Base-by-base conservation (phyloP, 345 rosid genomes). In the Gossypium anomalum region DNA sequence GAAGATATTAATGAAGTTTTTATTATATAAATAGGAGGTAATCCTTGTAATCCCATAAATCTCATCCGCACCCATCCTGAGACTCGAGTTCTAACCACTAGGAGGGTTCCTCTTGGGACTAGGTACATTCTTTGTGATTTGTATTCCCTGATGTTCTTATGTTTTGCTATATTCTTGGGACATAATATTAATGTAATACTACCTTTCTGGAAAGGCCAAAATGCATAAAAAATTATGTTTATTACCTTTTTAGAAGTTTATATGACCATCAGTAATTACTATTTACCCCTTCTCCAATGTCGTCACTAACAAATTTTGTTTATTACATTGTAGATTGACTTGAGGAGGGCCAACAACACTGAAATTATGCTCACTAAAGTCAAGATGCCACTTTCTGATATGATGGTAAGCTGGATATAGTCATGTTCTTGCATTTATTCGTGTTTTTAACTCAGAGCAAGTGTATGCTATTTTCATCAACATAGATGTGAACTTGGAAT, bases 281-380 rank as follows among this genome's bases (percentile, higher is more conserved):
- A 17, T 61, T 70, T 15, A 14, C 15, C 2, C n/a, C 27, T 27
- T 57, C 45, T 52, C 25, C 22, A 20, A 27, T 29, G 58, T 76
- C 62, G 16, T 70, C 17, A 15, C 29, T 71, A 5, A 57, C 29
- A 57, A 58, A 1, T 43, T 51, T 82, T 58, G 68, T 75, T 8
- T 77, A 41, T 56, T 52, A n/a, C 45, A 20, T 75, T 88, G 79
- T 82, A 96, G 99, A 67, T 96, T 79, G 99, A 96, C 71, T 82
- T 96, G 80, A 85, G 99, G 80, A 92, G 99, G 86, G 98, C 99
- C 78, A 87, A 96, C 81, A 96, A 96, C 89, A 96, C 98, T 61
- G 98, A 96, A 86, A 96, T 96, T 78, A 96, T 96, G 99, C 99
- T 96, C 78, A 96, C 99, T 49, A 96, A 96, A 88, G 97, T 96